A percentile compares a stretch with the other conserved stretches of the same genome.
These are phyloP conservation scores for Penicillium malachiteum DNA, from an alignment of 495 filamentous ascomycete species.

Conservation along the genomic window DNA sequence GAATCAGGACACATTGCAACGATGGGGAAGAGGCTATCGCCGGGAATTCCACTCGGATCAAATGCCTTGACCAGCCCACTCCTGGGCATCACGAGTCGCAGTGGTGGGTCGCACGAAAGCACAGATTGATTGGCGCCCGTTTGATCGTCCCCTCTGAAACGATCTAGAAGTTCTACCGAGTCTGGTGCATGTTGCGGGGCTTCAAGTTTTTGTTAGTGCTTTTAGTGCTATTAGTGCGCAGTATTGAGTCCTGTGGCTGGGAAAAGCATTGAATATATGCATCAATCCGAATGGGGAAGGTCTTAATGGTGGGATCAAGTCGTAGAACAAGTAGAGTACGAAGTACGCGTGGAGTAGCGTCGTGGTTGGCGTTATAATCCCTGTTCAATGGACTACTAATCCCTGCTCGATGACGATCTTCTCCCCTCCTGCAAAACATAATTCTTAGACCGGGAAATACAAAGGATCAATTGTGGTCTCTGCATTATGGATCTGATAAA, in stretches of 20 bases:
- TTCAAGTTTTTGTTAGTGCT: background rate
- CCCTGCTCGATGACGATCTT: constrained; percentile 12
- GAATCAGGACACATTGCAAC: background rate
- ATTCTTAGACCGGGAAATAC: background rate
- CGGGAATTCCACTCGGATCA: constrained; percentile 18
- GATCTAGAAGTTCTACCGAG: constrained; percentile 35
- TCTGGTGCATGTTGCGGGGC: background rate
- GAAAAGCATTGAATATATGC: constrained; percentile 11
- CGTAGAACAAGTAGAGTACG: too few species aligned
- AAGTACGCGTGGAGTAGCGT: background rate
- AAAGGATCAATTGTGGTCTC: too few species aligned
- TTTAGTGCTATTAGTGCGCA: too few species aligned
- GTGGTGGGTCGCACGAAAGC: constrained; percentile 9
- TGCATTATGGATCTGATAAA: too few species aligned
- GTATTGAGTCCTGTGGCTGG: constrained; percentile 8
- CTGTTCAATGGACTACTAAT: background rate
- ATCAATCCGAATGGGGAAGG: constrained; percentile 13
- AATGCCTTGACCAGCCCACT: background rate
- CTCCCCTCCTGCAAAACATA: background rate
- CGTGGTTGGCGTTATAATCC: background rate
- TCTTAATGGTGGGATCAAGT: background rate
- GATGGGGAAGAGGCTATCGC: background rate
- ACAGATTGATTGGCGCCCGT: constrained; percentile 14
- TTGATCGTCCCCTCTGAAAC: constrained; percentile 45
- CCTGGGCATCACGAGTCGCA: background rate